phyloP scores from a whole-genome alignment of 1,284 basidiomycete species.

The Austropuccinia psidii region DNA sequence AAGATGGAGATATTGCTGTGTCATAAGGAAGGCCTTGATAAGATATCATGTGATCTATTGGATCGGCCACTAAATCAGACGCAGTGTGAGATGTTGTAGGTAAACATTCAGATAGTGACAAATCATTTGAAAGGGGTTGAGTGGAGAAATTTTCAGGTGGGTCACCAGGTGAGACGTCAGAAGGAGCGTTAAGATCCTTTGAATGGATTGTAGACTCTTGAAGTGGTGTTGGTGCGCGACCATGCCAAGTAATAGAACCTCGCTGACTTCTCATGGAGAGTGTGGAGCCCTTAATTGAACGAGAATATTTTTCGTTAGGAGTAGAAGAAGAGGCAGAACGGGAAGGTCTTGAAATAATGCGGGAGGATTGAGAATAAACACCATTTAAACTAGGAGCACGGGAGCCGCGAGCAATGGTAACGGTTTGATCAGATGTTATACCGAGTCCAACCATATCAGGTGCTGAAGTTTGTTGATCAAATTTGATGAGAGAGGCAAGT shows the following conservation, averaged over 20 bases:
- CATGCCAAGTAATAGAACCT: too few species aligned
- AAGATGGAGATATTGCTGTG: not conserved
- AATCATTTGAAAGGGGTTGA: too few species aligned
- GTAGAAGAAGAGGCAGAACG: conserved; percentile 16
- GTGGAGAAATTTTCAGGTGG: not conserved
- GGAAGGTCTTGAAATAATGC: not conserved
- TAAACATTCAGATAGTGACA: too few species aligned
- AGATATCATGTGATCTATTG: too few species aligned
- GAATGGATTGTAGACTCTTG: not conserved
- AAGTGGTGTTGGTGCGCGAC: not conserved
- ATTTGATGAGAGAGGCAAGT: conserved; percentile 16
- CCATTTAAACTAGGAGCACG: not conserved
- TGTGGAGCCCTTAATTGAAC: too few species aligned
- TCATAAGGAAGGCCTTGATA: conserved; percentile 19
- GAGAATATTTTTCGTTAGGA: conserved; percentile 12
- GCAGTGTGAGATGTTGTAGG: too few species aligned
- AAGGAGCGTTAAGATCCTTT: not conserved
- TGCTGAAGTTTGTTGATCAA: conserved; percentile 50
- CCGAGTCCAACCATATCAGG: conserved; percentile 37
- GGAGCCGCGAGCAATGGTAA: conserved; percentile 10
- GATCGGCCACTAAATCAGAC: too few species aligned
- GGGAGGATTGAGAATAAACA: not conserved
- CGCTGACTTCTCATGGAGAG: too few species aligned
- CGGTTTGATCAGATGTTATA: conserved; percentile 45
- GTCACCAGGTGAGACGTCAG: not conserved